A percentile compares a stretch with the other conserved stretches of the same genome.
Evolutionary conservation across 2,329 filamentous ascomycete species (phyloP).

Genomic region (Colletotrichum godetiae): DNA sequence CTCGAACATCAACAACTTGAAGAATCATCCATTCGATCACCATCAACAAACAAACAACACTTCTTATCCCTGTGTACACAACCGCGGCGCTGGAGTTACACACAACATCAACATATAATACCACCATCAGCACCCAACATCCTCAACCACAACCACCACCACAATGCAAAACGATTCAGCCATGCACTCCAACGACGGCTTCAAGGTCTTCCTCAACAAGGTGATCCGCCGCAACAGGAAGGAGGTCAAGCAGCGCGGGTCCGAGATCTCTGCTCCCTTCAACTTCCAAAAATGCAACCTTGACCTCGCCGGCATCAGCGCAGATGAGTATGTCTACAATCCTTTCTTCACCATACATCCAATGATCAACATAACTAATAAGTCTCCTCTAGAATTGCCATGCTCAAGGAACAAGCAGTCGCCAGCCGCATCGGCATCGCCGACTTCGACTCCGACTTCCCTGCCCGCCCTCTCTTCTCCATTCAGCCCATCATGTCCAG

Average conservation of each 20-base stretch:
- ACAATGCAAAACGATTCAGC: constrained; percentile 29
- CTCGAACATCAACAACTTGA: not conserved
- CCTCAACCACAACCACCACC: not conserved
- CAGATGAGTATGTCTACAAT: constrained; percentile 64
- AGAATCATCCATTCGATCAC: not conserved
- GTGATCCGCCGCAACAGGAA: constrained; percentile 57
- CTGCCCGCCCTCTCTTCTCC: constrained; percentile 26
- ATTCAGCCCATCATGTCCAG: constrained; percentile 27
- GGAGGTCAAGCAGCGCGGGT: constrained; percentile 50
- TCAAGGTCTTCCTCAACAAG: constrained; percentile 57
- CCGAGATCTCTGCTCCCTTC: constrained; percentile 68
- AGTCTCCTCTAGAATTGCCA: constrained; percentile 53
- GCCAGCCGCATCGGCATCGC: constrained; percentile 60
- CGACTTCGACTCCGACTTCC: constrained; percentile 41
- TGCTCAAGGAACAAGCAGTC: constrained; percentile 64
- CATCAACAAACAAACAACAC: not conserved
- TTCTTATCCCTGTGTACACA: not conserved
- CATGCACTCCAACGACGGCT: constrained; percentile 51
- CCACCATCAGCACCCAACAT: not conserved
- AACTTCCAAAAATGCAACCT: constrained; percentile 67
- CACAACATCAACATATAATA: constrained; percentile 1
- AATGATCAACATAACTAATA: constrained; percentile 10
- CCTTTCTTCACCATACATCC: not conserved
- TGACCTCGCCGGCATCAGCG: constrained; percentile 64
- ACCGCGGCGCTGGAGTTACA: not conserved